These are phyloP conservation scores for Albifimbria verrucaria DNA, from an alignment of 2,329 filamentous ascomycete species.

Conservation along the genomic window DNA sequence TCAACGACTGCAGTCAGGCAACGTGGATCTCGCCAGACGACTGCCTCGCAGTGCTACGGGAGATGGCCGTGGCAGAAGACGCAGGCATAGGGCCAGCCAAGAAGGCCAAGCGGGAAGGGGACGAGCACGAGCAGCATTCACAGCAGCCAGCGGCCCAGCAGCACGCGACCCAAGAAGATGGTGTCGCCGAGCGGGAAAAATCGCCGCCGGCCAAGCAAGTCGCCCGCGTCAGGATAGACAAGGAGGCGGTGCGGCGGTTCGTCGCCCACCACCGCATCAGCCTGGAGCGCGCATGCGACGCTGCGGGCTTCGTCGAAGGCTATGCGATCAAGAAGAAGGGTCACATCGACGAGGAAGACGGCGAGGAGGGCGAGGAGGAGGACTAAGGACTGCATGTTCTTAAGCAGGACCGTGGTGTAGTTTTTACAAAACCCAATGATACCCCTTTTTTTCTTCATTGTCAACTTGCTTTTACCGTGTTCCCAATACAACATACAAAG, in stretches of 20 bases:
- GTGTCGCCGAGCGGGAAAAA: slow-evolving; percentile 23
- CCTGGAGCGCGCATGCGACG: slow-evolving; percentile 65
- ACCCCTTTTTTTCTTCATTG: background rate
- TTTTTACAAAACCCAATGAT: background rate
- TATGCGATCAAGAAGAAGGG: slow-evolving; percentile 50
- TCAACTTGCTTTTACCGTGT: no score
- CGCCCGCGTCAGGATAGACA: slow-evolving; percentile 49
- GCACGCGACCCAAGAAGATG: slow-evolving; percentile 5
- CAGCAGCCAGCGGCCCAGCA: slow-evolving; percentile 1
- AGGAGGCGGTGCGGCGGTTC: slow-evolving; percentile 62
- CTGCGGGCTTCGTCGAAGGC: slow-evolving; percentile 69
- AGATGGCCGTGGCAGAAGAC: slow-evolving; percentile 71
- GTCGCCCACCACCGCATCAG: slow-evolving; percentile 59
- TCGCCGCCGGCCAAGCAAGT: slow-evolving; percentile 30
- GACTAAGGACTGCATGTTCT: no score
- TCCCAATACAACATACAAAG: no score
- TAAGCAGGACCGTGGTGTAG: no score
- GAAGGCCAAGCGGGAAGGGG: slow-evolving; percentile 19
- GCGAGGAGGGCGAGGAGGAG: slow-evolving; percentile 14
- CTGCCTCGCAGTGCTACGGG: slow-evolving; percentile 71
- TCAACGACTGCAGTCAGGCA: slow-evolving; percentile 68
- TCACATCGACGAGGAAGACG: slow-evolving; percentile 30
- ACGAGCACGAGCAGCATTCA: slow-evolving; percentile 13
- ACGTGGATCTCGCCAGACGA: slow-evolving; percentile 88
- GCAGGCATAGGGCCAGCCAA: slow-evolving; percentile 45